Evolutionary conservation across 306 rosid species (phyloP), one percentile per base, ranked within the genome.

Genomic region (Begonia loranthoides): DNA sequence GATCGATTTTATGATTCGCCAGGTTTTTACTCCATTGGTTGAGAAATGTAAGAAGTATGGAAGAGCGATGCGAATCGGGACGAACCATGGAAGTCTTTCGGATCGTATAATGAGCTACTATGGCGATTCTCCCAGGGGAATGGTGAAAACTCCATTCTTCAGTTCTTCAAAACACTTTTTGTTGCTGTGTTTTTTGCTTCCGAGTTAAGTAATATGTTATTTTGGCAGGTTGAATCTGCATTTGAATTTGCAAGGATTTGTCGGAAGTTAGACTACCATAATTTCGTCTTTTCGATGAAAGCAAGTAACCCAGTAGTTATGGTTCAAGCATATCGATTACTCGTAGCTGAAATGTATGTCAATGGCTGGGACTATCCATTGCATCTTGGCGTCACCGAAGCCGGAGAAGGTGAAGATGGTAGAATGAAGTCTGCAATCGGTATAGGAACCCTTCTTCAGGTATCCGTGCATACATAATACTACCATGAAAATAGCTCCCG

Each of bases 341-440:
- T 90, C 55, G 92, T 86, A 12, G 92, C 99, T 68, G 95, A 90
- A 80, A 86, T 90, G 99, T 86, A 82, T 70, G 92, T 86, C 68
- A 83, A 80, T 10, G 95, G 94, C 55, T 90, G 99, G 99, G 95
- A 90, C 53, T 90, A 90, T 66, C 99, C 99, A 36, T 70, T 90
- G 47, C 99, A 90, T 76, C 76, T 90, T 76, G 99, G 99, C 55
- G 99, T 90, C 57, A 90, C 99, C 65, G 99, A 90, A 83, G 99
- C 99, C 41, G 99, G 99, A 69, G 99, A 90, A 73, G 99, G 99
- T 72, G 99, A 90, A 76, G 99, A 90, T 58, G 99, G 99, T 54
- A 73, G 99, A 50, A 90, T 90, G 99, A 90, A 90, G 68, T 90
- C 99, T 66, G 99, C 99, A 50, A 86, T 90, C 67, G 99, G 99